Conservation (phyloP, 768 basidiomycete genomes). For the Lactarius evosmus region DNA sequence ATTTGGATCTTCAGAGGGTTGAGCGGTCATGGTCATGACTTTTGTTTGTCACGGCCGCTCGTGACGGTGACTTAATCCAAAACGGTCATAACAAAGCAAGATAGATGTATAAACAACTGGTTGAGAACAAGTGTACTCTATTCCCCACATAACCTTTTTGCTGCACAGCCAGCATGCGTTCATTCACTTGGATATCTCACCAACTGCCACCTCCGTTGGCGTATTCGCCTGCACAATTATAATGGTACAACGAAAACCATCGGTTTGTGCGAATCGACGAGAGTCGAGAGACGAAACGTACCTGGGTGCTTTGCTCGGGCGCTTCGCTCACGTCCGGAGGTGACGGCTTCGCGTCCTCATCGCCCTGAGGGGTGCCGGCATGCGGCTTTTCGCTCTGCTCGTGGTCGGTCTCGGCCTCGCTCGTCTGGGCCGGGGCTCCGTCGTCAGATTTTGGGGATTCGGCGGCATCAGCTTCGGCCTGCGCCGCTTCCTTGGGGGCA, state of each 20-base stretch:
- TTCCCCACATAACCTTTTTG: conserved; percentile 1
- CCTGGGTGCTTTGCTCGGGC: conserved; percentile 23
- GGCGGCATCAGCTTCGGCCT: conserved; percentile 26
- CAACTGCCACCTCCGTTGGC: conserved; percentile 8
- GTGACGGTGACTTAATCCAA: background rate
- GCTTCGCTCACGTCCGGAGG: conserved; percentile 29
- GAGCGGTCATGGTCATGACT: background rate
- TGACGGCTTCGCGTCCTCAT: conserved; percentile 14
- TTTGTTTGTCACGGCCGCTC: background rate
- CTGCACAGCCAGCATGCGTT: conserved; percentile 6
- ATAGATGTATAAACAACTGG: conserved; percentile 4
- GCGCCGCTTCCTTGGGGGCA: conserved; percentile 31
- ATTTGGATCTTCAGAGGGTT: conserved; percentile 24
- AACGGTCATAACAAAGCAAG: background rate
- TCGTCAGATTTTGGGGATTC: conserved; percentile 21
- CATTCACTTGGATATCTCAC: conserved; percentile 2
- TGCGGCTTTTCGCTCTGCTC: conserved; percentile 31
- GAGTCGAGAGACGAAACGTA: background rate
- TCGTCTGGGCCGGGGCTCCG: conserved; percentile 29
- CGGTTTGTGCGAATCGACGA: background rate
- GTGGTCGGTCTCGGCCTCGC: conserved; percentile 28
- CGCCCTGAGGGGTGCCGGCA: conserved; percentile 26
- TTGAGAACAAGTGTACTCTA: conserved; percentile 8
- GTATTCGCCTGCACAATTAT: conserved; percentile 3
- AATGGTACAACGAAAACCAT: background rate